Evolutionary conservation across 2,329 filamentous ascomycete genomes (phyloP).

Genomic region (Alternaria arborescens): DNA sequence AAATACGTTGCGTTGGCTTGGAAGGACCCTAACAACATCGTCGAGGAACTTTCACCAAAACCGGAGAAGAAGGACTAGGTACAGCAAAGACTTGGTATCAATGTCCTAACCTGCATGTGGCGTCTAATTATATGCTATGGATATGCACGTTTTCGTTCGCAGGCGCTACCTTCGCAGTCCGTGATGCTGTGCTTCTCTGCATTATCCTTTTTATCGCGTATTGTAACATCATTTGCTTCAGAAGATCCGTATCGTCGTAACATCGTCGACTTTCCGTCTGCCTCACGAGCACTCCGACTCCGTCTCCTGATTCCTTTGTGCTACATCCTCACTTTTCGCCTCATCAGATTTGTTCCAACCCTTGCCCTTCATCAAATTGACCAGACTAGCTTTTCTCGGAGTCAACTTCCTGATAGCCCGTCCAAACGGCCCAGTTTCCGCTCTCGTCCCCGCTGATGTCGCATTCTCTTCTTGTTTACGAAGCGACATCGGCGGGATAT

Average conservation of each 20-base stretch:
- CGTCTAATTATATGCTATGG: conserved; percentile 14
- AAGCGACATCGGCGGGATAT: conserved; percentile 24
- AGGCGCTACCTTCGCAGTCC: neutral
- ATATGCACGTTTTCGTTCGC: conserved; percentile 6
- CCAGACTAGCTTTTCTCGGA: conserved; percentile 46
- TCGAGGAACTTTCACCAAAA: conserved; percentile 62
- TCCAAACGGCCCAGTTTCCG: conserved; percentile 32
- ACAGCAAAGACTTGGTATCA: neutral
- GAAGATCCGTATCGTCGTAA: too few relatives aligned
- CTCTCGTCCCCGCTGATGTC: conserved; percentile 13
- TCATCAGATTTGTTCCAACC: conserved; percentile 39
- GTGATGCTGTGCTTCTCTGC: neutral
- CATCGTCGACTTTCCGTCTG: neutral
- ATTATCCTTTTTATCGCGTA: neutral
- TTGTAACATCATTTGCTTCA: neutral
- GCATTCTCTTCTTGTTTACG: conserved; percentile 33
- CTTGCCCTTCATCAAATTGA: conserved; percentile 46
- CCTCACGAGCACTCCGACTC: conserved; percentile 16
- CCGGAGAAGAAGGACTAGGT: conserved; percentile 34
- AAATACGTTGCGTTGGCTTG: conserved; percentile 70
- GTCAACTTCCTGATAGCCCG: conserved; percentile 47
- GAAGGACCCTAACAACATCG: conserved; percentile 70
- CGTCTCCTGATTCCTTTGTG: conserved; percentile 9
- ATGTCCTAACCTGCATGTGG: neutral
- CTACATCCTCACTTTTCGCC: conserved; percentile 6